Evolutionary conservation across 2,329 filamentous ascomycete species (phyloP).

Genomic region (Paracoccidioides lutzii): DNA sequence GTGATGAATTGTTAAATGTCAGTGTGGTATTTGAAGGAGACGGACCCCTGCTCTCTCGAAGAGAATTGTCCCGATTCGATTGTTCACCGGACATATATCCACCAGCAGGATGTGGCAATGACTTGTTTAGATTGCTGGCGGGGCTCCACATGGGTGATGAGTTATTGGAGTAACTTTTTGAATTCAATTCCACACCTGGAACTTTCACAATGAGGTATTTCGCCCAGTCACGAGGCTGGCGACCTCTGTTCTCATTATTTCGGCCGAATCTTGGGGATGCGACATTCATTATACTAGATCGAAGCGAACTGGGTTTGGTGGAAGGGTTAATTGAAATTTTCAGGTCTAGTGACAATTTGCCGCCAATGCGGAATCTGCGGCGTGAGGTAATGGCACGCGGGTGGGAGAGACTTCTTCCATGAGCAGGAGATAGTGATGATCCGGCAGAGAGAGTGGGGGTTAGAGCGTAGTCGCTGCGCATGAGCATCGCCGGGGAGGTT

Average conservation of each 20-base stretch:
- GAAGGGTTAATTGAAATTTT: slow-evolving; percentile 25
- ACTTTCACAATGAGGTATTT: background rate
- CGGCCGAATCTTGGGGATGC: slow-evolving; percentile 17
- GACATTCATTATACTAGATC: slow-evolving; percentile 26
- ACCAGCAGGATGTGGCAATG: background rate
- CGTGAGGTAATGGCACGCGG: slow-evolving; percentile 18
- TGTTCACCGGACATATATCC: background rate
- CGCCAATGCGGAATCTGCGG: slow-evolving; percentile 14
- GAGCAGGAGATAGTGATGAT: slow-evolving; percentile 16
- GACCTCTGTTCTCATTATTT: slow-evolving; percentile 1
- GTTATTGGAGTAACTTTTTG: background rate
- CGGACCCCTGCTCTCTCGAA: background rate
- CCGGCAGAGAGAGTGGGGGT: slow-evolving; percentile 15
- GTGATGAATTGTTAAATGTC: background rate
- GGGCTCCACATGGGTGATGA: background rate
- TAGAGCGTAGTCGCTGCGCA: slow-evolving; percentile 1
- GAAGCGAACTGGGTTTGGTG: slow-evolving; percentile 24
- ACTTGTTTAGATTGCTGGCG: background rate
- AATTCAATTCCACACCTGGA: background rate
- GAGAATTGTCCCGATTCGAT: background rate
- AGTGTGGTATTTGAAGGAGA: background rate
- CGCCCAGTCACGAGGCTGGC: background rate
- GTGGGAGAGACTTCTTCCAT: slow-evolving; percentile 23
- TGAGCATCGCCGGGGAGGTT: slow-evolving; percentile 26
- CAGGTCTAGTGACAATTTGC: slow-evolving; percentile 15